Base-by-base conservation (phyloP, 208 protist species). In the Leishmania gerbilli region DNA sequence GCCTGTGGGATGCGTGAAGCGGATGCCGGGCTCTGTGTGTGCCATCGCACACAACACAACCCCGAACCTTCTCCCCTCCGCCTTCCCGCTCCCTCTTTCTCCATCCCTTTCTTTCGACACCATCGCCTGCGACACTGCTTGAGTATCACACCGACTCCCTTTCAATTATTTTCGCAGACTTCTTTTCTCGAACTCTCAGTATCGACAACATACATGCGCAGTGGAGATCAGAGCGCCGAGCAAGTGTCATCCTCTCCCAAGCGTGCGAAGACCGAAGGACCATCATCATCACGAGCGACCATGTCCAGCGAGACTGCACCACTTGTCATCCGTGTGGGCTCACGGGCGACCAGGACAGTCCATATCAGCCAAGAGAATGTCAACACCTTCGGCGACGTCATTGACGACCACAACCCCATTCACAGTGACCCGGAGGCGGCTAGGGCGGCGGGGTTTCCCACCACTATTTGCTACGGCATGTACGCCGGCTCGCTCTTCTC, bases 381-480 rank as follows among this genome's bases (percentile, higher is more conserved):
- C 47, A 90, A 85, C 17, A 69, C 83, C 7, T 97, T 96, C 86
- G 94, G 90, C 13, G 84, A 89, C 56, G 81, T 97, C 40, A 89
- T 95, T 51, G 90, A 89, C 31, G 94, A 97, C 71, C 84, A 89
- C 85, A 97, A 97, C 81, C 92, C 92, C 40, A 95, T 97, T 69
- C 94, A 97, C 81, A 85, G 83, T 60, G 89, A 95, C 77, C 80
- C 81, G 42, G 86, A 64, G 49, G 91, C 91, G 7, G 93, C 92
- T 11, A 91, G 91, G 85, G 87, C 88, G 24, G 95, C 91, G 34
- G 91, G 93, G 0, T 98, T 98, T 76, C 92, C 91, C 6, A 82
- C 79, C 42, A 78, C 88, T 37, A 89, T 98, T 75, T 93, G 90
- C 78, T 91, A 98, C 76, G 95, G 95, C 42, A 92, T 95, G 85